Evolutionary conservation across 2,329 filamentous ascomycete genomes (phyloP).

Genomic region (Pezicula radicicola): DNA sequence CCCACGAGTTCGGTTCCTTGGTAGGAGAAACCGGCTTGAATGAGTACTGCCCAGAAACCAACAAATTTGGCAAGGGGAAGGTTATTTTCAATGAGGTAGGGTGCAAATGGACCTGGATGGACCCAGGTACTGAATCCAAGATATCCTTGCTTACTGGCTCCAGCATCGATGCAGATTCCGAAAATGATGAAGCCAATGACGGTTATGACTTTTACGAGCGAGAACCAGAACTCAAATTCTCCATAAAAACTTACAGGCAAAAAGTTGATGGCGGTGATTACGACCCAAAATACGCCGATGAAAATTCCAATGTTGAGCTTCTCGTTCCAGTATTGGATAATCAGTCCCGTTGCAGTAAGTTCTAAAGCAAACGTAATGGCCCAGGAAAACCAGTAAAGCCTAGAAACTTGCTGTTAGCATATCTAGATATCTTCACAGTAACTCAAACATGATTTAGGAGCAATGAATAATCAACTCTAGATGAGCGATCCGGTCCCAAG

Average conservation of each 20-base stretch:
- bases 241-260: conserved; percentile 71
- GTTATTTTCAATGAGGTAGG: conserved; percentile 46
- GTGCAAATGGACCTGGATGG: conserved; percentile 64
- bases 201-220: conserved; percentile 73
- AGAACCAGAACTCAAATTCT: conserved; percentile 77
- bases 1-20: conserved; percentile 75
- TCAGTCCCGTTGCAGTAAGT: conserved; percentile 67
- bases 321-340: conserved; percentile 72
- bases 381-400: conserved; percentile 83
- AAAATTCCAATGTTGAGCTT: conserved; percentile 65
- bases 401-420: conserved; percentile 28
- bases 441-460: too few species aligned
- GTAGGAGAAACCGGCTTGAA: conserved; percentile 68
- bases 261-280: conserved; percentile 68
- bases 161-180: conserved; percentile 71
- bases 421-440: too few species aligned
- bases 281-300: conserved; percentile 69
- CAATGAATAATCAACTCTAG: too few species aligned
- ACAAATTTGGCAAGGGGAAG: conserved; percentile 60
- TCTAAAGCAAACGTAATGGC: conserved; percentile 71
- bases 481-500: too few species aligned
- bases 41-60: conserved; percentile 66
- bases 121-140: conserved; percentile 73
- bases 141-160: conserved; percentile 65
- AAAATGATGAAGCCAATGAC: conserved; percentile 76